Conservation (phyloP, 2,329 filamentous ascomycete species). For the Albifimbria verrucaria region DNA sequence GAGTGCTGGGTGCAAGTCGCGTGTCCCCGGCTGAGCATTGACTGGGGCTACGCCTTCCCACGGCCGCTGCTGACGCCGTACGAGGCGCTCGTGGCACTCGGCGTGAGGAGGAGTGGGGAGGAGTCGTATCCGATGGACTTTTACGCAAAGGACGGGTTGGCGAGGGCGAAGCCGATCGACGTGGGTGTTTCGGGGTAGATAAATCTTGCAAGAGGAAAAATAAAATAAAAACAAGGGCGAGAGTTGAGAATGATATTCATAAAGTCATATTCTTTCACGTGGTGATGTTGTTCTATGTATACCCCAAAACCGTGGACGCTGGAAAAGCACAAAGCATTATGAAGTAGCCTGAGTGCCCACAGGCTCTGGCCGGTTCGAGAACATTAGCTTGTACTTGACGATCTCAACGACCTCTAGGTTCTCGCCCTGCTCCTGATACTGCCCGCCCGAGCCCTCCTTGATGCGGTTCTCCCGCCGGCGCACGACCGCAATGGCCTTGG, state of each 20-base stretch:
- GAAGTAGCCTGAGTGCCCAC: slow-evolving; percentile 51
- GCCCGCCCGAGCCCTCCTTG: slow-evolving; percentile 43
- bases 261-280: not conserved
- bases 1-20: slow-evolving; percentile 99
- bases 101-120: slow-evolving; percentile 69
- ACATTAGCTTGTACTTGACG: slow-evolving; percentile 81
- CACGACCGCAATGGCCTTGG: slow-evolving; percentile 75
- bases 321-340: no score
- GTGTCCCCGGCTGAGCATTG: slow-evolving; percentile 93
- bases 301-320: not conserved
- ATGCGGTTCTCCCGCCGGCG: slow-evolving; percentile 46
- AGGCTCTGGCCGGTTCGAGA: slow-evolving; percentile 81
- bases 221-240: slow-evolving; percentile 1
- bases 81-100: slow-evolving; percentile 88
- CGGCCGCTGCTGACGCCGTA: slow-evolving; percentile 88
- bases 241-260: not conserved
- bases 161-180: slow-evolving; percentile 62
- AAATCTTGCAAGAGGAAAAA: slow-evolving; percentile 1
- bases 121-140: slow-evolving; percentile 97
- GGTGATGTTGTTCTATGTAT: not conserved
- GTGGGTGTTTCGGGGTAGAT: slow-evolving; percentile 18
- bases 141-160: slow-evolving; percentile 87
- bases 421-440: slow-evolving; percentile 29
- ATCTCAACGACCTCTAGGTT: slow-evolving; percentile 84
- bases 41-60: slow-evolving; percentile 97